Base-by-base conservation (phyloP, 164 flowering plant genomes). In the Pachysandra terminalis region DNA sequence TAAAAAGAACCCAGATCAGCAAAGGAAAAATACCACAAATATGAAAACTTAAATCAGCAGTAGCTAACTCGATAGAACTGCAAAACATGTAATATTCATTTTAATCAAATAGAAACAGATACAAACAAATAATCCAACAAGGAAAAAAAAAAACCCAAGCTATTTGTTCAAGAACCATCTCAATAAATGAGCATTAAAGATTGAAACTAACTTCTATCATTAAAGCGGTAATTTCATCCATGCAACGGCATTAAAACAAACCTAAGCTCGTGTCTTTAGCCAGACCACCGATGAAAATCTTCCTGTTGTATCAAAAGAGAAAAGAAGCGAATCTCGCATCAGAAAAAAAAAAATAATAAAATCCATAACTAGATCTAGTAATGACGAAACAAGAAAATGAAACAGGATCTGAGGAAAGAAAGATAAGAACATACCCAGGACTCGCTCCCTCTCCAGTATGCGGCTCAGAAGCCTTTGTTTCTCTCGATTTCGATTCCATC, bases 231-330 rank as follows among this genome's bases (percentile, higher is more conserved):
- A n/a, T n/a, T n/a, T n/a, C n/a, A n/a, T n/a, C n/a, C n/a, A 24
- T 49, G 2, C 22, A 63, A 53, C 27, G 24, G 40, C 7, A 40
- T 40, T 54, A 32, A 24, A 35, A 24, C 80, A 71, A 22, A 89
- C 95, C 80, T 55, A 74, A 56, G 5, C 80, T 88, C 0, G 93
- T 84, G 28, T 94, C 97, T 67, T 83, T 91, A 0, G 91, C 82
- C 57, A 94, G 74, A 37, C 97, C 98, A 13, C 97, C 97, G 14
- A 94, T 85, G 74, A 94, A 94, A 67, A 94, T 94, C 78, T 94
- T 91, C 68, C 97, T 91, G 96, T 64, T 61, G 13, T 15, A 5
- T 19, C 6, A 13, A 0, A 53, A 52, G 23, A 26, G 41, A 63
- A 55, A n/a, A n/a, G 53, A 54, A 35, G 35, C 41, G 54, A 28